phyloP scores from a whole-genome alignment of 129 eudicot species.

The Sambucus nigra region DNA sequence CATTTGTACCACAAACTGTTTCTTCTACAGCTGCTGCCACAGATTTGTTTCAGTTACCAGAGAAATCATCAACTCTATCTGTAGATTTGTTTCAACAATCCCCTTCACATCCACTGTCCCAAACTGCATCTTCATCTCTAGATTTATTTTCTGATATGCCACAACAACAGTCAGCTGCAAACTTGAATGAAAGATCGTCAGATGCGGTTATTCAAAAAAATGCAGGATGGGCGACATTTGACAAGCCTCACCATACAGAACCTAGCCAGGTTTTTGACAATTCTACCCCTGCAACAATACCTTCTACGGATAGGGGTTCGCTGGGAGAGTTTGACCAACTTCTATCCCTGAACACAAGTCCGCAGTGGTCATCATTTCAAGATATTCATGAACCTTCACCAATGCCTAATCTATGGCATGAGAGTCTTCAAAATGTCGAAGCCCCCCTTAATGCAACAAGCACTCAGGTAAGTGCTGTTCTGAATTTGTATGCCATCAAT shows the following conservation, averaged over 20 bases:
- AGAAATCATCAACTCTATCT: conserved; percentile 25
- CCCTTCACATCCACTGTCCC: conserved; percentile 29
- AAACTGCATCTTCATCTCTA: conserved; percentile 33
- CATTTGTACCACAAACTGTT: conserved; percentile 30
- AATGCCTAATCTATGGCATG: conserved; percentile 31
- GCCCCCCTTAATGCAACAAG: conserved; percentile 22
- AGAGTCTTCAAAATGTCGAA: conserved; percentile 27
- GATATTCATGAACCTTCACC: conserved; percentile 30
- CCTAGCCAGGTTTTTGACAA: conserved; percentile 21
- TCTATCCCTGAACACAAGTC: conserved; percentile 13
- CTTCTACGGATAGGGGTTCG: conserved; percentile 21
- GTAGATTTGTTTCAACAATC: conserved; percentile 35
- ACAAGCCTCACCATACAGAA: conserved; percentile 40
- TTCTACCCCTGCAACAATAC: conserved; percentile 18
- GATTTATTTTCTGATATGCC: conserved; percentile 32
- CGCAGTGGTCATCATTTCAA: conserved; percentile 38
- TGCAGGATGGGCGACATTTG: conserved; percentile 97
- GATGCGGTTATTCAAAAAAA: conserved; percentile 23
- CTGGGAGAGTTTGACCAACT: conserved; percentile 15
- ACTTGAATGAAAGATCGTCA: conserved; percentile 21
- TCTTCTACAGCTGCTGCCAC: conserved; percentile 26
- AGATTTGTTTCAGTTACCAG: conserved; percentile 43
- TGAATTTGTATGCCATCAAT: not conserved
- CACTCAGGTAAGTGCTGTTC: conserved; percentile 33
- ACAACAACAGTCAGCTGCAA: conserved; percentile 29